A percentile compares a stretch with the other conserved stretches of the same genome.
These are phyloP conservation scores for Myxozyma nipponensis DNA, from an alignment of 805 yeast species.

Conservation along the genomic window DNA sequence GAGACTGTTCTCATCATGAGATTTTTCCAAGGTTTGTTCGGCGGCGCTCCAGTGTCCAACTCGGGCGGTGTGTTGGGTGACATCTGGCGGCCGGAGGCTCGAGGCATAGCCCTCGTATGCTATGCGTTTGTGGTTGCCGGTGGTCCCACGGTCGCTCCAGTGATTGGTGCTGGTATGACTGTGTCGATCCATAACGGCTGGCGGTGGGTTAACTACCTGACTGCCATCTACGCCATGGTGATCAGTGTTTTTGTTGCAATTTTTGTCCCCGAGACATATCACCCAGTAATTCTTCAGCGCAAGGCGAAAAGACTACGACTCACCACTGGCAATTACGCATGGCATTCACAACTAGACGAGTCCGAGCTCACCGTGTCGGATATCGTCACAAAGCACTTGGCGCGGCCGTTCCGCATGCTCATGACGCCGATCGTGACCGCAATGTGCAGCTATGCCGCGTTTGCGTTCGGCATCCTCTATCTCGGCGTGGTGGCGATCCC, in stretches of 20 bases:
- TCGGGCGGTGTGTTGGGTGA: slow-evolving; percentile 80
- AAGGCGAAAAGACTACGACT: slow-evolving; percentile 51
- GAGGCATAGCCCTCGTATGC: slow-evolving; percentile 52
- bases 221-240: slow-evolving; percentile 62
- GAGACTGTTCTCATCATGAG: slow-evolving; percentile 61
- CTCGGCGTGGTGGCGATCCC: slow-evolving; percentile 43
- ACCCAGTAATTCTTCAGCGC: slow-evolving; percentile 45
- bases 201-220: slow-evolving; percentile 85
- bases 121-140: slow-evolving; percentile 48
- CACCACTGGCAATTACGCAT: slow-evolving; percentile 75
- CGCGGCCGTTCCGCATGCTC: slow-evolving; percentile 76
- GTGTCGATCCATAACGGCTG: slow-evolving; percentile 51
- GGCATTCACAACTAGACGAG: slow-evolving; percentile 92
- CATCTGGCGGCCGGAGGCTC: slow-evolving; percentile 46
- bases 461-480: slow-evolving; percentile 45
- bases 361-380: slow-evolving; percentile 66
- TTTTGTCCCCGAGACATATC: slow-evolving; percentile 44
- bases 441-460: slow-evolving; percentile 44
- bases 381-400: slow-evolving; percentile 64
- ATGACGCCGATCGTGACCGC: slow-evolving; percentile 46
- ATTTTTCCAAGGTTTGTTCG: slow-evolving; percentile 70
- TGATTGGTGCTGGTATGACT: slow-evolving; percentile 59
- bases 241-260: slow-evolving; percentile 43
- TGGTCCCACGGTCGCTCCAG: slow-evolving; percentile 47
- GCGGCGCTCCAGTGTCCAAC: slow-evolving; percentile 78